These are phyloP conservation scores for Wickerhamomyces sp. DNA, from an alignment of 1,139 yeast genomes.

Conservation along the genomic window DNA sequence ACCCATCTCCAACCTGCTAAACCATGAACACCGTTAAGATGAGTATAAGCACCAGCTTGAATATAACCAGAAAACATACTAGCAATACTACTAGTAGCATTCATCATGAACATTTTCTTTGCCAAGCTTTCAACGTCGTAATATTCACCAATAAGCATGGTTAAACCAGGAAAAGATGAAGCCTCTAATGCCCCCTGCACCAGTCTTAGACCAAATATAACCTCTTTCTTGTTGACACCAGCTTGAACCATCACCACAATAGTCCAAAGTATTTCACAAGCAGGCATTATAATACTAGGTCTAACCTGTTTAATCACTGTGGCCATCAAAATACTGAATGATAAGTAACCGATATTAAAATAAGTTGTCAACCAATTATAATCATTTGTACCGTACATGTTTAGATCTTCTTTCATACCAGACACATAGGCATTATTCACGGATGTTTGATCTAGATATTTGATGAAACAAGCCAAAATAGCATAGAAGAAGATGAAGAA, in stretches of 20 bases:
- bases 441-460: slow-evolving; percentile 40
- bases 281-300: slow-evolving; percentile 41
- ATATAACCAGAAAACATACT: slow-evolving; percentile 35
- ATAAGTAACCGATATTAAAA: slow-evolving; percentile 32
- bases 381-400: slow-evolving; percentile 40
- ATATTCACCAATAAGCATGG: slow-evolving; percentile 26
- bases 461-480: slow-evolving; percentile 5
- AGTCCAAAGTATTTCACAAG: slow-evolving; percentile 32
- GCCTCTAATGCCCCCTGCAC: slow-evolving; percentile 7
- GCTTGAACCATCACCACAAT: slow-evolving; percentile 40
- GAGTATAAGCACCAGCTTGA: slow-evolving; percentile 26
- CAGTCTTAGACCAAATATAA: slow-evolving; percentile 30
- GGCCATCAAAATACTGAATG: slow-evolving; percentile 49
- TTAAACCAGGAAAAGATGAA: slow-evolving; percentile 19
- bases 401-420: slow-evolving; percentile 33
- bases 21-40: slow-evolving; percentile 27
- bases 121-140: slow-evolving; percentile 26
- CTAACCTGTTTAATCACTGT: slow-evolving; percentile 44
- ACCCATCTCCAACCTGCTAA: slow-evolving; percentile 34
- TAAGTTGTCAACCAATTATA: slow-evolving; percentile 25
- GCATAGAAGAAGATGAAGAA: slow-evolving; percentile 20
- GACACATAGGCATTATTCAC: slow-evolving; percentile 40
- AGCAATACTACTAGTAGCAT: slow-evolving; percentile 29
- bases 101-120: slow-evolving; percentile 25
- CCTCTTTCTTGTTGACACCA: slow-evolving; percentile 41